A percentile compares a stretch with the other conserved stretches of the same genome.
These are phyloP conservation scores for Stellera chamaejasme DNA, from an alignment of 345 rosid species.

Conservation along the genomic window DNA sequence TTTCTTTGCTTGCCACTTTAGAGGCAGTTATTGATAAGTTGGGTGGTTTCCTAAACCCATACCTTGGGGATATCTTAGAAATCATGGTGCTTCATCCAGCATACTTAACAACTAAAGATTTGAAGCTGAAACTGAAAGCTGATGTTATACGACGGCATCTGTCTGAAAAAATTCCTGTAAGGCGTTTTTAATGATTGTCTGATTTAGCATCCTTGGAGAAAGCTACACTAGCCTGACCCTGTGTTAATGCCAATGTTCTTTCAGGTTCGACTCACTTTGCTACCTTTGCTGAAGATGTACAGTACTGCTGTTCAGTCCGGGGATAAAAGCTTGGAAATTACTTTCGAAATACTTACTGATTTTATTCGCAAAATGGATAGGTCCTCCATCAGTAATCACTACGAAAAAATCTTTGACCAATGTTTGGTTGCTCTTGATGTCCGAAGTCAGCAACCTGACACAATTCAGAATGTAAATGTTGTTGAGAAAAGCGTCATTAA, in stretches of 20 bases:
- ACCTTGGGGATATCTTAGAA: conserved; percentile 61
- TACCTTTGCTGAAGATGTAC: conserved; percentile 60
- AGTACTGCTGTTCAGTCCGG: conserved; percentile 60
- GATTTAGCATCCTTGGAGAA: neutral
- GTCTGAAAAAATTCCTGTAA: conserved; percentile 71
- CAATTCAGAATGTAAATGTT: conserved; percentile 47
- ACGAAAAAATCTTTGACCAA: conserved; percentile 62
- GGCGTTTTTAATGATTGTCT: conserved; percentile 17
- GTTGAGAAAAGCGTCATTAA: conserved; percentile 67
- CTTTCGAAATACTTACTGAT: conserved; percentile 68
- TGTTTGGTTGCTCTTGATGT: conserved; percentile 86
- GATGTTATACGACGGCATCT: conserved; percentile 57
- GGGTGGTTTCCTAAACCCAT: conserved; percentile 87
- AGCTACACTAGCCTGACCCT: neutral
- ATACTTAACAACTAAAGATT: conserved; percentile 42
- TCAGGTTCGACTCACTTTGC: conserved; percentile 86
- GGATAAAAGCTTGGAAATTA: conserved; percentile 57
- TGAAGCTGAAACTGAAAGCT: conserved; percentile 62
- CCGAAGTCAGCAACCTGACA: conserved; percentile 51
- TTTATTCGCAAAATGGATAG: conserved; percentile 67
- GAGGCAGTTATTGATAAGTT: conserved; percentile 85
- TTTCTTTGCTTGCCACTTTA: conserved; percentile 63
- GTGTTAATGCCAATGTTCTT: conserved; percentile 8
- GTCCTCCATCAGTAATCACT: conserved; percentile 47
- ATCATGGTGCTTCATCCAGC: conserved; percentile 59